phyloP scores from a whole-genome alignment of 2,329 filamentous ascomycete species.

The Colletotrichum tropicicola region DNA sequence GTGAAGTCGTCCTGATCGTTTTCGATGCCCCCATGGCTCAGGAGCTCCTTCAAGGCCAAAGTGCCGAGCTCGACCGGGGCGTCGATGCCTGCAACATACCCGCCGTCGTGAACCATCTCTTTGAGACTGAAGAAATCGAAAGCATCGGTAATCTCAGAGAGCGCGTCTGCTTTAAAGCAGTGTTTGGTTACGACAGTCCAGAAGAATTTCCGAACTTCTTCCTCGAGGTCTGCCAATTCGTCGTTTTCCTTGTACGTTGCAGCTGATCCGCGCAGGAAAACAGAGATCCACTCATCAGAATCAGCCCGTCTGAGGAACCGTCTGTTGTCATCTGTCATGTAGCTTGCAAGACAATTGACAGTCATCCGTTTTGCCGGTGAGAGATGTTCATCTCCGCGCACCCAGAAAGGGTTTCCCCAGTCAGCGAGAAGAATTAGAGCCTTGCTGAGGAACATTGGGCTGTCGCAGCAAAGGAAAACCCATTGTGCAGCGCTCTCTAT shows the following conservation, averaged over 20 bases:
- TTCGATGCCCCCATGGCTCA: background rate
- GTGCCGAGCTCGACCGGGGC: background rate
- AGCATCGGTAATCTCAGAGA: background rate
- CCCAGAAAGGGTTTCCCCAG: too few species aligned
- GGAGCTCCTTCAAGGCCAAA: background rate
- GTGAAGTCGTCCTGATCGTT: background rate
- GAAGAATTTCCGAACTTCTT: background rate
- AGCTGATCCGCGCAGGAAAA: too few species aligned
- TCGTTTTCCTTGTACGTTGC: background rate
- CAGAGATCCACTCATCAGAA: background rate
- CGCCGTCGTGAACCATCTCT: background rate
- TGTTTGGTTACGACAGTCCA: background rate
- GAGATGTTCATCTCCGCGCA: too few species aligned
- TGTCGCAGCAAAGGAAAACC: background rate
- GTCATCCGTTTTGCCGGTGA: background rate
- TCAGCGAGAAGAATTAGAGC: too few species aligned
- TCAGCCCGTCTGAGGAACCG: background rate
- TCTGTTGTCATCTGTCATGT: background rate
- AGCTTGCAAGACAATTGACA: background rate
- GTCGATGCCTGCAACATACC: background rate
- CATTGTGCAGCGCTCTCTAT: background rate
- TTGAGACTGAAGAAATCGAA: background rate
- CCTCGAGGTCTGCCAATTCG: background rate
- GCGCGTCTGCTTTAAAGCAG: background rate
- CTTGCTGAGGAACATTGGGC: too few species aligned